A percentile compares a stretch with the other conserved stretches of the same genome.
Evolutionary conservation across 23 red algal genomes (phyloP).

Genomic region (Gracilaria domingensis): DNA sequence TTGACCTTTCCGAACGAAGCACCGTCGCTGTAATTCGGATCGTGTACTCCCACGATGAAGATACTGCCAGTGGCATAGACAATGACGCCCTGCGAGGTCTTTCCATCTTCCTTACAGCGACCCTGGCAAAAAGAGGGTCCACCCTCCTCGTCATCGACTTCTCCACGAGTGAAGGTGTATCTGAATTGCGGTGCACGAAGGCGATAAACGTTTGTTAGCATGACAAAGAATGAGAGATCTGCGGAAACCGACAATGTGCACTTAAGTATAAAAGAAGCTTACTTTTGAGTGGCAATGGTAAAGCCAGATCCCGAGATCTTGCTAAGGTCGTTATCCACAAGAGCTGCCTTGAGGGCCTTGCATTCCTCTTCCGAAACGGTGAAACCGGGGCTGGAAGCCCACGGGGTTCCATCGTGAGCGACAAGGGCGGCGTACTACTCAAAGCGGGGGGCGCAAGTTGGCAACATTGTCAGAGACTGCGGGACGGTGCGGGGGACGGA

Average conservation of each 20-base stretch:
- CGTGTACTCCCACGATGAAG: slow-evolving; percentile 79
- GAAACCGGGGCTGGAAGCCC: slow-evolving; percentile 60
- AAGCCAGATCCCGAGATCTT: slow-evolving; percentile 19
- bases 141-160: slow-evolving; percentile 89
- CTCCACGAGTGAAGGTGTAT: slow-evolving; percentile 87
- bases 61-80: slow-evolving; percentile 68
- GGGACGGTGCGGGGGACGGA: neutral
- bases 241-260: too few relatives aligned
- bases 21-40: slow-evolving; percentile 84
- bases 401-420: slow-evolving; percentile 81
- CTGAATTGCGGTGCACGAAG: neutral
- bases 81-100: slow-evolving; percentile 81
- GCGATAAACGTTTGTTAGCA: neutral
- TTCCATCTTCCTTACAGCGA: slow-evolving; percentile 93
- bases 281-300: slow-evolving; percentile 43
- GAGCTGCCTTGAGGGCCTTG: neutral
- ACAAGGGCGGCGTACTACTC: slow-evolving; percentile 76
- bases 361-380: slow-evolving; percentile 5
- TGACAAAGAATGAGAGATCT: neutral
- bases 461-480: slow-evolving; percentile 18
- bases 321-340: neutral
- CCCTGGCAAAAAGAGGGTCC: slow-evolving; percentile 67
- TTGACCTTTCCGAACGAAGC: slow-evolving; percentile 80
- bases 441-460: neutral
- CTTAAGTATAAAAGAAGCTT: neutral